A percentile compares a stretch with the other conserved stretches of the same genome.
These are phyloP conservation scores for Yamadazyma sp. DNA, from an alignment of 1,139 yeast genomes.

Conservation along the genomic window DNA sequence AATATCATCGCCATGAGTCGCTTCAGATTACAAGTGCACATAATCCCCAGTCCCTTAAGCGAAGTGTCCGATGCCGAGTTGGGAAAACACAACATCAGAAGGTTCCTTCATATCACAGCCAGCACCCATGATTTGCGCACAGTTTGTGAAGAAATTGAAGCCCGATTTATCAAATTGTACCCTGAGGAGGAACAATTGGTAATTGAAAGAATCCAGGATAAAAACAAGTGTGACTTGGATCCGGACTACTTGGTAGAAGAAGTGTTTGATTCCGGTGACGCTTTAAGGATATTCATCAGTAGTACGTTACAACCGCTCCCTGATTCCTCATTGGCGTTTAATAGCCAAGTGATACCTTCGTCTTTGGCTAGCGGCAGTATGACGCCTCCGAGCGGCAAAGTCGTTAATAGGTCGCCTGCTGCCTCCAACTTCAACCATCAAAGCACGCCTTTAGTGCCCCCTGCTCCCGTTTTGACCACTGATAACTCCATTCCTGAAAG, in stretches of 20 bases:
- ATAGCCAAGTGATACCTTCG: constrained; percentile 1
- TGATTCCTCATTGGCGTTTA: constrained; percentile 1
- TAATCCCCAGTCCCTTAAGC: constrained; percentile 29
- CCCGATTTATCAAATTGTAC: constrained; percentile 58
- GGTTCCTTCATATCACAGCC: constrained; percentile 63
- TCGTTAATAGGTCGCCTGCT: neutral
- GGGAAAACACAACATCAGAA: constrained; percentile 25
- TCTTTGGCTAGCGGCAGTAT: neutral
- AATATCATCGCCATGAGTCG: constrained; percentile 21
- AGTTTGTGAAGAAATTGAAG: constrained; percentile 50
- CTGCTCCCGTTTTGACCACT: constrained; percentile 22
- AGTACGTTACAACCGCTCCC: constrained; percentile 25
- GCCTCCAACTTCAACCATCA: constrained; percentile 10
- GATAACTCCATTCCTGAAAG: constrained; percentile 18
- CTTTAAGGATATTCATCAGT: constrained; percentile 54
- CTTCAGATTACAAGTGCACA: constrained; percentile 38
- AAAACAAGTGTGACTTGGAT: constrained; percentile 68
- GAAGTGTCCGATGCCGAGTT: constrained; percentile 14
- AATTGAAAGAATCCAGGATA: constrained; percentile 62
- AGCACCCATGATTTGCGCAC: constrained; percentile 43
- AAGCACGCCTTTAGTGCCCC: constrained; percentile 23
- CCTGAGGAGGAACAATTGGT: constrained; percentile 56
- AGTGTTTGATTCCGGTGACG: constrained; percentile 56
- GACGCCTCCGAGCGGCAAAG: neutral
- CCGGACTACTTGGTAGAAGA: constrained; percentile 68